phyloP scores from a whole-genome alignment of 208 protist species.

The Leishmania mexicana region DNA sequence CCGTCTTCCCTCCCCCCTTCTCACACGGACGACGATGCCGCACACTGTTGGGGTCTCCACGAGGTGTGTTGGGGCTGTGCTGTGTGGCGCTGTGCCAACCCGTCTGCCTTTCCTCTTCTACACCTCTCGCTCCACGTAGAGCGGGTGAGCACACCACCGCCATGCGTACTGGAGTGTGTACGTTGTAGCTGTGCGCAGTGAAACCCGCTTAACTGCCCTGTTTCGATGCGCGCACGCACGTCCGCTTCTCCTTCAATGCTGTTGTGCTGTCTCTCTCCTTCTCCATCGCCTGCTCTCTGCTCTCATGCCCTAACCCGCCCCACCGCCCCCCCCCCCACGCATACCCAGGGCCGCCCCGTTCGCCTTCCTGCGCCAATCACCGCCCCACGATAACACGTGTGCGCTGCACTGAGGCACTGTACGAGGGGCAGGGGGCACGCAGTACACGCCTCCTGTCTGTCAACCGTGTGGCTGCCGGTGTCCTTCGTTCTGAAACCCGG shows the following conservation, averaged over 20 bases:
- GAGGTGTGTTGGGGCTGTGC: background rate
- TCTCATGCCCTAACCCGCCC: background rate
- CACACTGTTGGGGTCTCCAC: background rate
- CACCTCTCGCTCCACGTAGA: background rate
- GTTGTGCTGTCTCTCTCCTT: background rate
- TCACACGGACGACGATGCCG: background rate
- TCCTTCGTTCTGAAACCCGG: too few relatives aligned
- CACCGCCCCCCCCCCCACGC: too few relatives aligned
- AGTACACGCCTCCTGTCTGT: too few relatives aligned
- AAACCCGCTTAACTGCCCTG: background rate
- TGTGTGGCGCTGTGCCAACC: too few relatives aligned
- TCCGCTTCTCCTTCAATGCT: background rate
- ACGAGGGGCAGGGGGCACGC: too few relatives aligned
- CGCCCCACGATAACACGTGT: background rate
- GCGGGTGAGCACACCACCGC: background rate
- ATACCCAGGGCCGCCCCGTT: background rate
- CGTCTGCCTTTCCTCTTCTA: background rate
- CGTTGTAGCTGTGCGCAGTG: background rate
- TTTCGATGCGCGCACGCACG: background rate
- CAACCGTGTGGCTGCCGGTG: too few relatives aligned
- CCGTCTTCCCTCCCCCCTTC: background rate
- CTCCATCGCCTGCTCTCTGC: background rate
- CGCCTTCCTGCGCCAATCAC: background rate
- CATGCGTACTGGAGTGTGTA: background rate
- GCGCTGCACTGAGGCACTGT: background rate